Conservation (phyloP, 108 stramenopile species). For the Mayamaea pseudoterrestris region DNA sequence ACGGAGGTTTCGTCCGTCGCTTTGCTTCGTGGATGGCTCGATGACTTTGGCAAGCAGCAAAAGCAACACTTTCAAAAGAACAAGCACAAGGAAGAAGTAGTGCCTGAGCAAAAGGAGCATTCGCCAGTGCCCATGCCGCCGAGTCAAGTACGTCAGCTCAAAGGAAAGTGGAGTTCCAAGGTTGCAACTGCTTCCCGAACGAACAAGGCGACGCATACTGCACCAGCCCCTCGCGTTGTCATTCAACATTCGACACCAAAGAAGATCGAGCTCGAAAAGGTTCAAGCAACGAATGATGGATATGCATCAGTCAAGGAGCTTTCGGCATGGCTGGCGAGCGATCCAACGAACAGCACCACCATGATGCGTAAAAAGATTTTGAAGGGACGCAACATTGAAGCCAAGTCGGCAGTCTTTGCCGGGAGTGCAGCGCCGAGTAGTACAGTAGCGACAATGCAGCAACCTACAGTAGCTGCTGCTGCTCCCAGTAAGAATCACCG, state of each 20-base stretch:
- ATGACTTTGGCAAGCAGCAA: conserved; percentile 35
- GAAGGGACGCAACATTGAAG: conserved; percentile 48
- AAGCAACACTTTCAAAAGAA: conserved; percentile 9
- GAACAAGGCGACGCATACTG: neutral
- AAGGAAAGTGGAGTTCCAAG: neutral
- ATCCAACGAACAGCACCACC: conserved; percentile 61
- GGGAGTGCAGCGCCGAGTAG: no score
- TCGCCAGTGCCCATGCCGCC: conserved; percentile 3
- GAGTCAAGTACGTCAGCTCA: neutral
- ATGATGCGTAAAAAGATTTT: conserved; percentile 44
- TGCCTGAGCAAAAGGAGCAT: neutral
- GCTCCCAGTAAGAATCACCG: no score
- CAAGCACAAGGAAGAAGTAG: neutral
- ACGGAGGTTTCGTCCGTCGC: conserved; percentile 25
- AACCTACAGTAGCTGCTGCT: no score
- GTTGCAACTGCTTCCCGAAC: neutral
- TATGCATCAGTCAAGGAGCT: conserved; percentile 64
- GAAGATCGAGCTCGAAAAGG: no score
- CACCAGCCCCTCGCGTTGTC: neutral
- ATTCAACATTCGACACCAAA: no score
- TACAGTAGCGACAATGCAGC: no score
- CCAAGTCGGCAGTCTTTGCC: no score
- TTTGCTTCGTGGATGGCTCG: conserved; percentile 24
- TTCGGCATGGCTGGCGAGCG: conserved; percentile 60
- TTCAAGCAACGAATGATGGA: conserved; percentile 61